Percentiles rank a stretch among this genome's conserved stretches.
phyloP scores from a whole-genome alignment of 2,329 filamentous ascomycete species.

The Uncinocarpus reesii region DNA sequence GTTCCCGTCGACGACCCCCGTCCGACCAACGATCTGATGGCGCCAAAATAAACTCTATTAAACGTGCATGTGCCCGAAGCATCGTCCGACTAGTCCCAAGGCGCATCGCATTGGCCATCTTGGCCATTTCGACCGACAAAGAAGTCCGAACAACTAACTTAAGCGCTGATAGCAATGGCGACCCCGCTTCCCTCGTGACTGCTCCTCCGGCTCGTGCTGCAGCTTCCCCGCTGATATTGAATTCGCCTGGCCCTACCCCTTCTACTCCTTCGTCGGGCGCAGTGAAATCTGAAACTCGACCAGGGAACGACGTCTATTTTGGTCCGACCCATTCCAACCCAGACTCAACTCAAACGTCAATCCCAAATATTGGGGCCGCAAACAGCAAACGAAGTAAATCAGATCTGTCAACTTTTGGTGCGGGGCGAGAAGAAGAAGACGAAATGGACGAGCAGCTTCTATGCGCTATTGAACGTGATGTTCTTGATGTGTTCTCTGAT shows the following conservation, averaged over 20 bases:
- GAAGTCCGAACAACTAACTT: background rate
- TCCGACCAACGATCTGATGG: conserved; percentile 18
- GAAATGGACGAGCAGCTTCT: conserved; percentile 44
- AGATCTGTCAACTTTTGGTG: conserved; percentile 14
- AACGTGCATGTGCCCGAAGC: conserved; percentile 36
- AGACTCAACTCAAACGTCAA: conserved; percentile 1
- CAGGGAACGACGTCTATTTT: conserved; percentile 9
- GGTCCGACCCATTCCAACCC: conserved; percentile 13
- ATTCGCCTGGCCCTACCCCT: background rate
- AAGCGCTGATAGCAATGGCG: conserved; percentile 7
- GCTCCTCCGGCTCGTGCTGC: conserved; percentile 2
- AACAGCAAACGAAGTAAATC: conserved; percentile 5
- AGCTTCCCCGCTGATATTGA: conserved; percentile 1
- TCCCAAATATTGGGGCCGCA: background rate
- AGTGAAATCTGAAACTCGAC: conserved; percentile 10
- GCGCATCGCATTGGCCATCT: conserved; percentile 31
- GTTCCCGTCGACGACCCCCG: conserved; percentile 7
- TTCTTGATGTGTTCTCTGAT: conserved; percentile 68
- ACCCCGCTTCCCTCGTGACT: conserved; percentile 3
- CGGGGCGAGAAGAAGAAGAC: conserved; percentile 35
- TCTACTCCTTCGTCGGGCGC: conserved; percentile 12
- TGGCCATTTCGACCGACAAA: conserved; percentile 12
- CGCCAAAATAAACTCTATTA: conserved; percentile 32
- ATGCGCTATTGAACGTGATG: conserved; percentile 49
- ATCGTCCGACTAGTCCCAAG: conserved; percentile 36